Evolutionary conservation across 1,139 yeast genomes (phyloP).

Genomic region (Yamadazyma sp.): DNA sequence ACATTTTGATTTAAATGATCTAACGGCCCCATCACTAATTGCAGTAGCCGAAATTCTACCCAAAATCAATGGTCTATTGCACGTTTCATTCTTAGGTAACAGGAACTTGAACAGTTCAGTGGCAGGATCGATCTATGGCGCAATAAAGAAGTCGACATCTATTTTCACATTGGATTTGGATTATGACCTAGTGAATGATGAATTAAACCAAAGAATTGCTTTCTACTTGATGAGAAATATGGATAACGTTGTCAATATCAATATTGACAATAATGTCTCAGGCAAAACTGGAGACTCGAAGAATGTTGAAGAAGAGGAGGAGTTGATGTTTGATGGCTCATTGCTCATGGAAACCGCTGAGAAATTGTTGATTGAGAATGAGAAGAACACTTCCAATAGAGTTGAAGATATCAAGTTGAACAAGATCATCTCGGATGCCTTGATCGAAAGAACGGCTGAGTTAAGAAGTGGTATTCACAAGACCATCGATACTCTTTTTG

Average conservation of each 20-base stretch:
- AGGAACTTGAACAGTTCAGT: conserved; percentile 54
- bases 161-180: conserved; percentile 75
- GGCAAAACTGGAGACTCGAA: conserved; percentile 4
- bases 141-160: conserved; percentile 64
- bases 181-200: conserved; percentile 64
- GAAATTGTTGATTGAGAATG: conserved; percentile 47
- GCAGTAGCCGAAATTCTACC: conserved; percentile 71
- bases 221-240: conserved; percentile 81
- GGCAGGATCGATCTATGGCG: conserved; percentile 67
- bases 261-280: conserved; percentile 2
- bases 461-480: conserved; percentile 42
- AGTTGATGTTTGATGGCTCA: conserved; percentile 49
- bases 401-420: conserved; percentile 40
- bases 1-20: conserved; percentile 74
- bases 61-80: conserved; percentile 66
- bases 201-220: conserved; percentile 74
- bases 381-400: conserved; percentile 22
- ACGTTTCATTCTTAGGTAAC: conserved; percentile 74
- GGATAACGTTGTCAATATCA: conserved; percentile 41
- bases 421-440: conserved; percentile 41
- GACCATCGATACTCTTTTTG: conserved; percentile 41
- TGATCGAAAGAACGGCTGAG: conserved; percentile 42
- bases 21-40: conserved; percentile 61
- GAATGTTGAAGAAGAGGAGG: conserved; percentile 35
- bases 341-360: conserved; percentile 66